phyloP scores from a whole-genome alignment of 2,329 filamentous ascomycete species.

The Colletotrichum spinosum region DNA sequence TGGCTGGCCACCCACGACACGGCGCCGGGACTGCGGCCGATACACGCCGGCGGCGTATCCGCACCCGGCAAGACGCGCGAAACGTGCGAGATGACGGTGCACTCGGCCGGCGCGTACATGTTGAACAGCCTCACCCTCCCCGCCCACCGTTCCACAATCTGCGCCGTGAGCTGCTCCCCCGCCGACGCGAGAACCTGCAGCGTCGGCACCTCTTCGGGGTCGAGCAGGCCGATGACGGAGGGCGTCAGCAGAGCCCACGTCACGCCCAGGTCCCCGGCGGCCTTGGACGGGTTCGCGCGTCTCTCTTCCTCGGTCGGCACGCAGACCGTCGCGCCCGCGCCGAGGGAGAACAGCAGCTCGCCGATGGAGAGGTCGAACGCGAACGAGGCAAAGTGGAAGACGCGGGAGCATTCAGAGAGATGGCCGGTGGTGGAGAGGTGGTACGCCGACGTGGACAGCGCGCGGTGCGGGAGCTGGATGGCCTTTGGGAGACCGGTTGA shows the following conservation, averaged over 20 bases:
- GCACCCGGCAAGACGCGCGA: background rate
- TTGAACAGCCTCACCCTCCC: conserved; percentile 38
- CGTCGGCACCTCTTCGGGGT: conserved; percentile 49
- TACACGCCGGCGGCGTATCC: background rate
- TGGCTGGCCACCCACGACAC: conserved; percentile 41
- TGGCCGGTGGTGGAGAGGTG: too few species aligned
- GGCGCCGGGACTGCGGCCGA: background rate
- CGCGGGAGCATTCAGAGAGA: conserved; percentile 45
- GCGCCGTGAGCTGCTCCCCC: conserved; percentile 41
- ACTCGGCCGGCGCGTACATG: conserved; percentile 43
- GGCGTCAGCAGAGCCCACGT: conserved; percentile 10
- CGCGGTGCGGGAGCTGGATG: conserved; percentile 62
- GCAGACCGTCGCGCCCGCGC: conserved; percentile 52
- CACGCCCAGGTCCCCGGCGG: background rate
- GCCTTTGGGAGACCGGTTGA: conserved; percentile 74
- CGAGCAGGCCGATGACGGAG: conserved; percentile 48
- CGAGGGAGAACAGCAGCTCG: conserved; percentile 50
- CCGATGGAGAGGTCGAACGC: conserved; percentile 52
- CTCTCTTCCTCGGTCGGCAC: conserved; percentile 51
- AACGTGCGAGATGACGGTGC: conserved; percentile 3
- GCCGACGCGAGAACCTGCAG: conserved; percentile 49
- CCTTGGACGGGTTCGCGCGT: conserved; percentile 35
- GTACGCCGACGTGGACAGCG: conserved; percentile 52
- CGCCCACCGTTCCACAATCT: conserved; percentile 40
- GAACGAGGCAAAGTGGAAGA: conserved; percentile 45